Base-by-base conservation (phyloP, 202 grass and related monocot species). In the Hordeum pubiflorum region DNA sequence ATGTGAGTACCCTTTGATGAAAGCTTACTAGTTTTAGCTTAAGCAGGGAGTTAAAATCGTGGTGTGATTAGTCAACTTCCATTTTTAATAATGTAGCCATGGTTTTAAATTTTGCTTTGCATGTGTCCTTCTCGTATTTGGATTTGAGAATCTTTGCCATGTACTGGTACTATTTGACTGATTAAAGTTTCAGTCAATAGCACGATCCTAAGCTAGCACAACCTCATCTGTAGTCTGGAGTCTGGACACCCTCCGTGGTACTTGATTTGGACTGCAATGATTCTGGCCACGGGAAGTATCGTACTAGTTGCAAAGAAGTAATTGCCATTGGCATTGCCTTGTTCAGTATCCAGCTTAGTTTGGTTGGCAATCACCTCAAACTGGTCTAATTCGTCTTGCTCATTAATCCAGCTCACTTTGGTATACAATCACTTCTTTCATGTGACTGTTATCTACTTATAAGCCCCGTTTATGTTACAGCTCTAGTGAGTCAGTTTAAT, bases 1-100 rank as follows among this genome's bases (percentile, higher is more conserved):
- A 91, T 85, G 92, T 94, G 69, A 85, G 92, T 78, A 13, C 54
- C 71, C 59, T 88, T 70, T 72, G 24, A 23, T 48, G 5, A 63
- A 8, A 15, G 14, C n/a, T 61, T 14, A 21, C 12, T 75, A 71
- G 58, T 63, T 68, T 54, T 44, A 21, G 58, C 13, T 24, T 24
- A 79, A 68, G 81, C 59, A 60, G 26, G 3, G 9, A 29, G 55
- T 43, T 33, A 26, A 69, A 68, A 31, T 54, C n/a, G 21, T 27
- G 9, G 21, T 57, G 50, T 34, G n/a, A 79, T 83, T 79, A 73
- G 14, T 33, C 31, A 29, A 39, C 40, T 56, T 70, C 41, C 32
- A 81, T 75, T 80, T 80, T 80, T 22, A 36, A 46, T 72, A 84
- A 24, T 41, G 13, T 58, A 14, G 27, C 3, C 23, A 17, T 81